Base-by-base conservation (phyloP, 2,329 filamentous ascomycete species). In the Claviceps maximensis region DNA sequence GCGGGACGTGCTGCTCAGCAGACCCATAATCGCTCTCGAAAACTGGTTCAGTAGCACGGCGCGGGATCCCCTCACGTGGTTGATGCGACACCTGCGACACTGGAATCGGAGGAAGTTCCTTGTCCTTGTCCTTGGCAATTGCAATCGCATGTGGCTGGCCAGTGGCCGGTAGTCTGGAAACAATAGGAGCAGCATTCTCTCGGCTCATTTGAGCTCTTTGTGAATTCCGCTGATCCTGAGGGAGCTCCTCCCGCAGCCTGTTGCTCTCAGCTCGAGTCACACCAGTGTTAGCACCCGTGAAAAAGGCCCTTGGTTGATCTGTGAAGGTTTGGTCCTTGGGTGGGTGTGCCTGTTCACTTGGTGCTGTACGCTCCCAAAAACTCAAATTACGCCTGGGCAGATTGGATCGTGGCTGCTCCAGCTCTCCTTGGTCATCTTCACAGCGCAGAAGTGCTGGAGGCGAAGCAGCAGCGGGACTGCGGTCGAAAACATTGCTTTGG, bases 161-260 rank as follows among this genome's bases (percentile, higher is more conserved):
- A 6, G 45, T 45, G 10, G 49, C 31, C 2, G 15, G 23, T 36
- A 27, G 49, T 15, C 53, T 54, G 2, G 57, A 49, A 29, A 51
- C 49, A 33, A 56, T 51, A 31, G 55, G 21, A 5, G 45, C 67
- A 33, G 67, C 68, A 52, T 75, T 74, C 3, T 70, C 68, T 31
- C 74, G 72, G n/a, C 61, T 63, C 38, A 38, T 38, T n/a, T 45
- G 46, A 36, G 38, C 17, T 50, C 50, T 40, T 23, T 73, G 69
- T 49, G 64, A 66, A 57, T 71, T 70, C 70, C 72, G 74, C 1
- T 70, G 65, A 49, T 81, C 77, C n/a, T 65, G 69, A 1, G 79
- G 77, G 1, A 76, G 78, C 2, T 78, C 73, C 56, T 82, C 83
- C 60, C 70, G 75, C 38, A 81, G 66, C 60, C 78, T 82, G 58